These are phyloP conservation scores for Tricharina praecox DNA, from an alignment of 495 filamentous ascomycete genomes.

Conservation along the genomic window DNA sequence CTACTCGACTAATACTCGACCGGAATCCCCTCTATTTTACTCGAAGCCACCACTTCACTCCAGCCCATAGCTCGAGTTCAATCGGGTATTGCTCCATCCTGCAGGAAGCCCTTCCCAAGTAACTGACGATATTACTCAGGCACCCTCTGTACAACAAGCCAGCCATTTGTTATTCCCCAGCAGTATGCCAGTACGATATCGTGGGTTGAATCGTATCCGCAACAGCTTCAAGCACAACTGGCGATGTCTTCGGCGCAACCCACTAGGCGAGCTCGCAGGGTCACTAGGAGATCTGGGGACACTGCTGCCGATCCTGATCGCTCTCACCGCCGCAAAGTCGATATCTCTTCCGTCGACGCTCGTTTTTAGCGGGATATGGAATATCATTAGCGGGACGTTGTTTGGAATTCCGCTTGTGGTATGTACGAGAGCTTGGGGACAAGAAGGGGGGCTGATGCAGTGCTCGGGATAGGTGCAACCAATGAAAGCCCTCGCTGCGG, in stretches of 20 bases:
- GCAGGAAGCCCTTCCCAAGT: too few relatives aligned
- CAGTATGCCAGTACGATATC: too few relatives aligned
- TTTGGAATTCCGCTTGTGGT: conserved; percentile 81
- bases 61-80: too few relatives aligned
- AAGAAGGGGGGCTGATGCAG: too few relatives aligned
- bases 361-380: conserved; percentile 72
- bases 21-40: too few relatives aligned
- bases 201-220: not conserved
- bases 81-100: too few relatives aligned
- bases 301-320: conserved; percentile 73
- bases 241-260: conserved; percentile 35
- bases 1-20: too few relatives aligned
- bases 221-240: conserved; percentile 29
- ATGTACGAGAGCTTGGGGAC: too few relatives aligned
- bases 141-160: too few relatives aligned
- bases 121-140: too few relatives aligned
- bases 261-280: conserved; percentile 72
- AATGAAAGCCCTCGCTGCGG: conserved; percentile 65
- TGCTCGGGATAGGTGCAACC: conserved; percentile 26
- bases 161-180: too few relatives aligned
- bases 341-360: conserved; percentile 72
- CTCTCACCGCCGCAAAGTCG: conserved; percentile 52
- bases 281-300: conserved; percentile 83
- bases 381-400: conserved; percentile 59
- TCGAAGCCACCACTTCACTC: too few relatives aligned